Percentiles rank a stretch among this genome's conserved stretches.
phyloP scores from a whole-genome alignment of 129 eudicot species.

The Smallanthus sonchifolius region DNA sequence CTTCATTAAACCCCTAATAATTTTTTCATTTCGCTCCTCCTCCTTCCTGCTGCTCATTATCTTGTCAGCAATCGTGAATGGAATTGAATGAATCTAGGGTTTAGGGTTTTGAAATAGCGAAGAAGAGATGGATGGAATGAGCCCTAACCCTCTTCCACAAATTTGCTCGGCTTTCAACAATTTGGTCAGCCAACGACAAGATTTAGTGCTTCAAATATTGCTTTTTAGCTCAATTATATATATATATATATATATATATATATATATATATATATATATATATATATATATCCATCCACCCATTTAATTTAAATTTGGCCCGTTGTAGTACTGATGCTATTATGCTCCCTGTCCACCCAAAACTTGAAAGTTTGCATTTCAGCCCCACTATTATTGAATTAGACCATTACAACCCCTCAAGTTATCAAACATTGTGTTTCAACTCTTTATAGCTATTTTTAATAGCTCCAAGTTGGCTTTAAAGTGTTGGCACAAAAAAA shows the following conservation, averaged over 20 bases:
- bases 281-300: conserved; percentile 2
- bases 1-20: conserved; percentile 84
- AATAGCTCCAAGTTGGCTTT: too few relatives aligned
- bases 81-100: conserved; percentile 35
- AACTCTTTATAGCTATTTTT: background rate
- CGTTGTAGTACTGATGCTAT: conserved; percentile 21
- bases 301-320: conserved; percentile 29
- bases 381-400: background rate
- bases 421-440: background rate
- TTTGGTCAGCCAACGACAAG: conserved; percentile 22
- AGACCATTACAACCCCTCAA: background rate
- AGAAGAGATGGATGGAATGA: background rate
- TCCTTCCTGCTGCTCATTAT: conserved; percentile 68
- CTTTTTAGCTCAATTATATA: conserved; percentile 29
- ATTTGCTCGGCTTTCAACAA: conserved; percentile 24
- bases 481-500: too few relatives aligned
- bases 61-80: background rate
- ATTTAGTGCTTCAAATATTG: conserved; percentile 26
- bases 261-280: conserved; percentile 31
- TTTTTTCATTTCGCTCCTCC: conserved; percentile 85
- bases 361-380: background rate
- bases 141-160: conserved; percentile 7
- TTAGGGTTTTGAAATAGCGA: conserved; percentile 24
- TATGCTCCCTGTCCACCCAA: conserved; percentile 19
- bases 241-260: conserved; percentile 16